Evolutionary conservation across 2,329 filamentous ascomycete genomes (phyloP), one percentile per base, ranked within the genome.

Genomic region (Colletotrichum siamense): DNA sequence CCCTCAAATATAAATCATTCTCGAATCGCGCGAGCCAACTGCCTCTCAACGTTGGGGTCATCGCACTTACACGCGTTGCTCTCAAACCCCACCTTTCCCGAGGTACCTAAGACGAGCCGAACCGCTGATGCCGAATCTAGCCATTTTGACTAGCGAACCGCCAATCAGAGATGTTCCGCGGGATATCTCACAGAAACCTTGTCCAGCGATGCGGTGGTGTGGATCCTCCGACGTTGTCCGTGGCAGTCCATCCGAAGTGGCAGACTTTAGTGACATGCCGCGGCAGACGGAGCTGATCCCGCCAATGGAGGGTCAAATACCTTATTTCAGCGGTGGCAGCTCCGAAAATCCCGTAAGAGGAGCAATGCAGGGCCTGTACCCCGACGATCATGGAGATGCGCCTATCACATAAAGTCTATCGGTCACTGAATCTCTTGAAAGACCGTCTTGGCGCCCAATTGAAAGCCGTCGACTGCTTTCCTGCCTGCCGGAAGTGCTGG

Each of bases 271-370:
- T 28, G 55, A 59, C 8, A 59, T 59, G 55, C 24, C 55, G 55
- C 55, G 55, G 55, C 22, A 26, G 13, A 59, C 28, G 44, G 44
- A 3, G n/a, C 6, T 22, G 44, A 22, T 1, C 2, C n/a, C 10
- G 10, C n/a, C 6, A 13, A 52, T n/a, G n/a, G 44, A 52, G 4
- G 44, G 6, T 52, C 12, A 3, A 5, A 6, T 22, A 52, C 44
- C 44, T 52, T 52, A 4, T 52, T 4, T 0, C 44, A 49, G 44
- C 44, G 44, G 44, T 2, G 44, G n/a, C 44, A 13, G 44, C 10
- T 52, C 44, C 44, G 44, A 1, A 1, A 4, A 0, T 22, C 1
- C 10, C 4, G 1, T 13, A 0, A 2, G 6, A 1, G 10, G 6
- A 52, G 10, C 2, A 13, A 0, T 13, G 6, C 44, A 13, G n/a